Base-by-base conservation (phyloP, 116 monocot genomes). In the Phalaenopsis hybrid region DNA sequence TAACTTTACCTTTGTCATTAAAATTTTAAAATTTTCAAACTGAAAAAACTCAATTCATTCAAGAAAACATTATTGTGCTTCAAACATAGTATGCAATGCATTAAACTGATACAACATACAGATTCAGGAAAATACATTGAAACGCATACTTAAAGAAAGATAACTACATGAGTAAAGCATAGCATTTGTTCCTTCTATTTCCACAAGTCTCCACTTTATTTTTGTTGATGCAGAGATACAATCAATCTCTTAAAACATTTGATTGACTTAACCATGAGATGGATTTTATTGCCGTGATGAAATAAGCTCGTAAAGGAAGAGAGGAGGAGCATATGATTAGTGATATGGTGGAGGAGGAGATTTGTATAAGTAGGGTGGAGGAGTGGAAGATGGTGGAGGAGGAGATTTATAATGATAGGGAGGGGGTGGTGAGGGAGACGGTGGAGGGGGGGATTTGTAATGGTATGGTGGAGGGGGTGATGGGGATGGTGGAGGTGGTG, bases 311-410 rank as follows among this genome's bases (percentile, higher is more conserved):
- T 15, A 63, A 28, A 67, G 10, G 67, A 67, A n/a, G 67, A 67
- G 12, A 15, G 21, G 10, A 6, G 13, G 67, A 28, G n/a, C 25
- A 67, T 67, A 67, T 8, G 8, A 67, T 23, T 67, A 67, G 67
- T 67, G 67, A 72, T 34, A 55, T 16, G 55, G 72, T n/a, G 13
- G 72, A 8, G 79, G 79, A 44, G 79, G 79, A 79, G 63, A 79
- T 10, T 65, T 79, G 65, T 79, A 79, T 21, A 44, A 65, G 21
- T 63, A 79, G 2, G 79, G 65, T 58, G 10, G 63, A 45, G 78
- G 78, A 33, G 72, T 16, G 11, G 34, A 23, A 15, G 72, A 41
- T 72, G 72, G 72, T 4, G 72, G 72, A 37, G 72, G 31, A 31
- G 72, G 72, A 9, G 72, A 72, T 3, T 34, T 72, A 23, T 72